Conservation (phyloP, 345 rosid species). For the Aquilaria yunnanensis region DNA sequence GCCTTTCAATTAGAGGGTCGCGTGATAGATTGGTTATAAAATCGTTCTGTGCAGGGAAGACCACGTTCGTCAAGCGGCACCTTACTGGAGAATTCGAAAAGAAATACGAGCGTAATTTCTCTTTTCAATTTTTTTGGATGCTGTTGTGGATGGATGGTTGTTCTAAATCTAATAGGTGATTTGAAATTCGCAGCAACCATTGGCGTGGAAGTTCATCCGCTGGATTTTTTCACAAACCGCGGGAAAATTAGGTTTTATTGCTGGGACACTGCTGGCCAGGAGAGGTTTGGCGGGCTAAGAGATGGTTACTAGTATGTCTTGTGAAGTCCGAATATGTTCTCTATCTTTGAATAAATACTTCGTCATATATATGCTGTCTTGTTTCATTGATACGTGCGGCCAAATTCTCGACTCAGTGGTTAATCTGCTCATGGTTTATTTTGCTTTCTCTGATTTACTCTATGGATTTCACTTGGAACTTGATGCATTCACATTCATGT, state of each 20-base stretch:
- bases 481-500: no score
- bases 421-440: no score
- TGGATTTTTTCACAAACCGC: conserved; percentile 44
- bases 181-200: conserved; percentile 30
- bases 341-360: no score
- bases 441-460: no score
- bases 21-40: no score
- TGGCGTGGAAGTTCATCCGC: conserved; percentile 47
- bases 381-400: no score
- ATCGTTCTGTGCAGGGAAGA: conserved; percentile 39
- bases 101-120: conserved; percentile 55
- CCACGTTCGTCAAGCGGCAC: conserved; percentile 71
- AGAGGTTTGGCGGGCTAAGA: conserved; percentile 45
- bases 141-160: neutral
- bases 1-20: neutral
- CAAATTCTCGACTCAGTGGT: no score
- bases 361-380: no score
- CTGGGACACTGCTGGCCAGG: conserved; percentile 55
- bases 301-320: conserved; percentile 37
- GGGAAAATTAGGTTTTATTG: conserved; percentile 43
- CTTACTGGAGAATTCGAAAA: conserved; percentile 77
- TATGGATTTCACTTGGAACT: no score
- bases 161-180: neutral
- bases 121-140: no score
- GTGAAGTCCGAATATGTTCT: no score